Base-by-base conservation (phyloP, 768 basidiomycete genomes). In the Lactarius vividus region DNA sequence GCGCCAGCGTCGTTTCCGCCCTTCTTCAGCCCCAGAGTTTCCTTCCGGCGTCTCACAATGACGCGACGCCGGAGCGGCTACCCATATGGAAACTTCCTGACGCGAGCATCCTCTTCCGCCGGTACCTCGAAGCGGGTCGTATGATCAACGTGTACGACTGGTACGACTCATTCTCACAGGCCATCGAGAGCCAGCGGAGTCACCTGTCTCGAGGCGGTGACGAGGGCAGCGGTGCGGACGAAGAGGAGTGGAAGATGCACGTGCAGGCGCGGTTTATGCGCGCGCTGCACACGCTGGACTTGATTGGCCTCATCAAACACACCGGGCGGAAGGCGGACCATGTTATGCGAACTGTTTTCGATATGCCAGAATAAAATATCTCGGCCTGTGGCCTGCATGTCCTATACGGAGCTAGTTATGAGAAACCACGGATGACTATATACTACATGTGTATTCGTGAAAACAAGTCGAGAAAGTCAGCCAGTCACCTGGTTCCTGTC, bases 61-160 rank as follows among this genome's bases (percentile, higher is more conserved):
- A 55, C 53, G 10, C 46, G 33, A 37, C 42, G 4, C 44, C 29
- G 26, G 31, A 63, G 23, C 60, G 60, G 16, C 42, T 59, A 28
- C 70, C 75, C 2, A 71, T 87, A 7, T 83, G 80, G 79, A 79
- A 83, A 55, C 80, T 89, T 49, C 88, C 91, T 0, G 92, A 94
- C 70, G 87, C 85, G 1, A 87, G 84, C 70, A 89, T 94, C 64
- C 78, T 94, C 16, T 91, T 94, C 78, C 79, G 78, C 56, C 82
- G 91, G 26, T 94, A 92, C 75, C 79, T 88, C 52, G 88, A 92
- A 71, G 88, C 89, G 56, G 91, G 90, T 54, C 87, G 83, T 76
- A 83, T 89, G 84, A 85, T 94, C 75, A 94, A 94, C 72, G 82
- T 92, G 2, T 93, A 90, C 73, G 93, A 95, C 74, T 94, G 92